Evolutionary conservation across 179 eudicot genomes (phyloP), one percentile per base, ranked within the genome.

Genomic region (Amaranthus tricolor): DNA sequence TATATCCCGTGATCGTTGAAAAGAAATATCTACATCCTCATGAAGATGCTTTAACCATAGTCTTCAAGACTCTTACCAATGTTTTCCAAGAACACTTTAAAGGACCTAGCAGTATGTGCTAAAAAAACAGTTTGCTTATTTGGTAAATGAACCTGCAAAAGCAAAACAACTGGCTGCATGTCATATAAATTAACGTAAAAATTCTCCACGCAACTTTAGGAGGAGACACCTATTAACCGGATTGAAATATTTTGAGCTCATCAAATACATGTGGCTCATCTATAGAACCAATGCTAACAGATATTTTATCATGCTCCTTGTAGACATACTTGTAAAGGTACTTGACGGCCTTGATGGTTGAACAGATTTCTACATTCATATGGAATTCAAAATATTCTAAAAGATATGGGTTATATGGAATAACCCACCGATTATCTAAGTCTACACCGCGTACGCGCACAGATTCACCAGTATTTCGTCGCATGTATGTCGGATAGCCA

Each of bases 391-490:
- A n/a, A n/a, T n/a, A n/a, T n/a, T 53, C 17, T 56, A 24, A 2
- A 40, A 77, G 3, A 53, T 65, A 77, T 5, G 76, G 62, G 21
- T 81, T 81, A 8, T 77, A 77, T 4, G 79, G 77, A 0, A 78
- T 55, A 6, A 81, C 81, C 84, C 79, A 82, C 1, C 66, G 13
- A 50, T 74, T 82, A 55, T 82, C 84, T n/a, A 82, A n/a, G 3
- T 0, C 16, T 14, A 31, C 54, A 31, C 6, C 51, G 6, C 58
- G 54, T 40, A 20, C 40, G 1, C 3, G 0, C 6, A 59, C 52
- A 17, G 5, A 3, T 11, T 65, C 56, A 0, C 44, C 19, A 4
- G 54, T 45, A 7, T 68, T 21, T 17, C 17, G 45, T 7, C 62
- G 31, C 7, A 0, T 21, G 7, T 62, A 74, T 0, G 52, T 6